Base-by-base conservation (phyloP, 192 early-diverging fungal genomes). In the Backusella parvicylindrica region DNA sequence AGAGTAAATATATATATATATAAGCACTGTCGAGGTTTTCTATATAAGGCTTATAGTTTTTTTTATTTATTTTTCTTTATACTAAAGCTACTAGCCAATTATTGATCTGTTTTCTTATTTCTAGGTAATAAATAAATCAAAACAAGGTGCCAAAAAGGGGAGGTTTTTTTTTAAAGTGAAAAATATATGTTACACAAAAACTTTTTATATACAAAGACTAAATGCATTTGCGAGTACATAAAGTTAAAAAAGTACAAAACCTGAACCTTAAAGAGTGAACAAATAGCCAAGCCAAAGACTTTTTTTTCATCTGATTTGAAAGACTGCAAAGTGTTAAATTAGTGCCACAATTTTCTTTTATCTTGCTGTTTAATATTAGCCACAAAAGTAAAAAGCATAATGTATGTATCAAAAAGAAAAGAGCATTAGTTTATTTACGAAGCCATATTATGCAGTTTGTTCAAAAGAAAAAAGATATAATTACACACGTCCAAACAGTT, bases 111-210 rank as follows among this genome's bases (percentile, higher is more conserved):
- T 3, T 13, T 0, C 12, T 13, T 60, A 28, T 28, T 1, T 23
- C 9, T n/a, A 21, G n/a, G n/a, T n/a, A 23, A 50, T 9, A 4
- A 28, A 12, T 8, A 13, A 60, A 28, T 15, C 53, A 60, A 60
- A 60, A 60, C 26, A 60, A 9, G 1, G 8, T 60, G 3, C 23
- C 26, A 60, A 26, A 60, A 60, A 26, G 3, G 7, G 94, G 88
- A 6, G 0, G 16, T n/a, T 47, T 15, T n/a, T 47, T 47, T 47
- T 47, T 18, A n/a, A n/a, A 7, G 6, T 16, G 18, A 47, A 47
- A 47, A 47, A 47, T 47, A 4, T 6, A 1, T 47, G 43, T 47
- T 47, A 16, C 18, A 47, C 43, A 3, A 47, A 6, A n/a, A 16
- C 15, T n/a, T 41, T 6, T 47, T 7, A 47, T n/a, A 18, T 47